These are phyloP conservation scores for Plenodomus lindquistii DNA, from an alignment of 2,329 filamentous ascomycete genomes.

Conservation along the genomic window DNA sequence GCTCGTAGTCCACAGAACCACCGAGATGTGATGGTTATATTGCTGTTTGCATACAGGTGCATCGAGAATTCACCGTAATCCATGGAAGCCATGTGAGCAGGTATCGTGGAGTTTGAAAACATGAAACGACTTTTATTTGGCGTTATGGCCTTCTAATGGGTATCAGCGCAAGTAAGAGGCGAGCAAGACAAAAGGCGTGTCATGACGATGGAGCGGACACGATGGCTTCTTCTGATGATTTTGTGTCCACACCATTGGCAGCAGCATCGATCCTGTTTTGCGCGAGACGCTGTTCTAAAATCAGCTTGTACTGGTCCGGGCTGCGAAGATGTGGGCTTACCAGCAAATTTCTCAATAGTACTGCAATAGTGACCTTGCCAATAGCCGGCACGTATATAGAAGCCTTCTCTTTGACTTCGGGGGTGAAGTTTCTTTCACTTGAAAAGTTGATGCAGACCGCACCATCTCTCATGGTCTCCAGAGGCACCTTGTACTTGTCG, in stretches of 20 bases:
- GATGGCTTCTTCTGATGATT: constrained; percentile 22
- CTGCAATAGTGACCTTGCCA: constrained; percentile 95
- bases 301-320: constrained; percentile 14
- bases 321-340: constrained; percentile 56
- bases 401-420: constrained; percentile 90
- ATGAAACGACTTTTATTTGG: constrained; percentile 12
- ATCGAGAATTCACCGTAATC: too few species aligned
- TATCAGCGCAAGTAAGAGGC: constrained; percentile 21
- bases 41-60: too few species aligned
- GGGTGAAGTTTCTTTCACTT: constrained; percentile 90
- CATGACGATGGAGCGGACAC: constrained; percentile 7
- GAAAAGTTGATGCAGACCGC: constrained; percentile 99
- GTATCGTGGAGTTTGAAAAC: too few species aligned
- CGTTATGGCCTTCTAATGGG: constrained; percentile 28
- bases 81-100: too few species aligned
- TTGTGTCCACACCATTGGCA: constrained; percentile 25
- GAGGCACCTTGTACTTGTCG: constrained; percentile 87
- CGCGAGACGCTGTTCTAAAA: constrained; percentile 44
- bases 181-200: not conserved
- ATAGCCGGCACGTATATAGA: constrained; percentile 97
- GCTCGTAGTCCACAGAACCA: too few species aligned
- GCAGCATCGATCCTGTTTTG: constrained; percentile 47
- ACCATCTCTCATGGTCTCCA: constrained; percentile 79
- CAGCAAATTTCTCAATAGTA: constrained; percentile 85
- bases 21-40: too few species aligned